Conservation (phyloP, 768 basidiomycete genomes). For the Pleurotus sapidus region DNA sequence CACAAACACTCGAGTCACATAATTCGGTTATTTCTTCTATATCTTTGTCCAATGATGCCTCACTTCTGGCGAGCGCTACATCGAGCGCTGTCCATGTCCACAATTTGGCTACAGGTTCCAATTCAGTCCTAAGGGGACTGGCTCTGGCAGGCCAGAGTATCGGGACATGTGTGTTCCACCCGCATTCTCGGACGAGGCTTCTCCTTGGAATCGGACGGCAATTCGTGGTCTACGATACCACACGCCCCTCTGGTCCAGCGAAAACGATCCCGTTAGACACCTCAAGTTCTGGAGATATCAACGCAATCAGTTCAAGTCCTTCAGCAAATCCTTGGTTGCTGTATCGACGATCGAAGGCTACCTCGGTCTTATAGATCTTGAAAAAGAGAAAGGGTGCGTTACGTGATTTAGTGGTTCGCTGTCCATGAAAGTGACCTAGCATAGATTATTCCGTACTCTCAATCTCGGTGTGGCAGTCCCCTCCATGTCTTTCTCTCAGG, state of each 20-base stretch:
- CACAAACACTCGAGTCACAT: constrained; percentile 52
- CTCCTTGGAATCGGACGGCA: constrained; percentile 52
- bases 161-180: constrained; percentile 56
- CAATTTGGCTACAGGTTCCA: constrained; percentile 52
- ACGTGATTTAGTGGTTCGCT: background rate
- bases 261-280: constrained; percentile 44
- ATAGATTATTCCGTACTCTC: constrained; percentile 59
- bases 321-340: constrained; percentile 71
- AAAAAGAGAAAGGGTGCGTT: constrained; percentile 70
- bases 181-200: constrained; percentile 57
- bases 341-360: constrained; percentile 51
- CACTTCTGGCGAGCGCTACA: constrained; percentile 57
- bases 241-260: constrained; percentile 50
- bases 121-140: constrained; percentile 54
- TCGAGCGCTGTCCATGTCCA: constrained; percentile 53
- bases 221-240: constrained; percentile 61
- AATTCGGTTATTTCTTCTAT: constrained; percentile 47
- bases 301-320: constrained; percentile 61
- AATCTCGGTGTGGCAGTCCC: constrained; percentile 52
- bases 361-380: constrained; percentile 63
- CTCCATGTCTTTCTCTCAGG: constrained; percentile 63
- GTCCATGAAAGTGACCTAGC: background rate
- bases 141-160: constrained; percentile 34
- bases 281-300: constrained; percentile 41
- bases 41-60: constrained; percentile 56